Percentiles rank a stretch among this genome's conserved stretches.
Evolutionary conservation across 805 yeast species (phyloP).

Genomic region (Diddensiella caesifluorescens): DNA sequence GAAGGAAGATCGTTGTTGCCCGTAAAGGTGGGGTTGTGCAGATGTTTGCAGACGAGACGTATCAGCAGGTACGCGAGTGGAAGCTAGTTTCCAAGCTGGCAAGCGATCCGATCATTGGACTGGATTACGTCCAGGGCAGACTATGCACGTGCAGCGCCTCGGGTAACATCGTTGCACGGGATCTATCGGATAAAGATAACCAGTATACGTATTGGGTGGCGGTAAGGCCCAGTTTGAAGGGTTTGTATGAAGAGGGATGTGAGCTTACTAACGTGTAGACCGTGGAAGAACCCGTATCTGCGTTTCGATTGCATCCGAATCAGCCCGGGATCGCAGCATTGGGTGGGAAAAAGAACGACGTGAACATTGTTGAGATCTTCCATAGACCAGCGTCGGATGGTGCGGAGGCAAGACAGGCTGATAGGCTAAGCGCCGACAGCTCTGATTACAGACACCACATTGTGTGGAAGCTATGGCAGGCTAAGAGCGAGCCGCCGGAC

Average conservation of each 20-base stretch:
- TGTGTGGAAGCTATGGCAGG: slow-evolving; percentile 50
- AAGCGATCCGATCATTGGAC: slow-evolving; percentile 18
- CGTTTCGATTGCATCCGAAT: slow-evolving; percentile 37
- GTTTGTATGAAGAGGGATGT: background rate
- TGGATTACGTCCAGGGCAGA: slow-evolving; percentile 17
- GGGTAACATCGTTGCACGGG: slow-evolving; percentile 21
- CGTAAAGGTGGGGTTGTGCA: slow-evolving; percentile 23
- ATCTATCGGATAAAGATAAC: slow-evolving; percentile 13
- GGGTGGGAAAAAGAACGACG: slow-evolving; percentile 49
- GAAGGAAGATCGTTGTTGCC: slow-evolving; percentile 20
- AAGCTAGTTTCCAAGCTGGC: slow-evolving; percentile 10
- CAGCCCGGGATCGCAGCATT: slow-evolving; percentile 39
- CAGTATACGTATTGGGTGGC: slow-evolving; percentile 4
- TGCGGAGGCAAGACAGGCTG: background rate
- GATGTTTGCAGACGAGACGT: slow-evolving; percentile 17
- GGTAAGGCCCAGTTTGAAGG: slow-evolving; percentile 5
- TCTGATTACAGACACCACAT: too few species aligned
- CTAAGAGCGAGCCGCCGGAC: slow-evolving; percentile 70
- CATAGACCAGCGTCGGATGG: slow-evolving; percentile 27
- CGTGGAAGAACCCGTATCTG: slow-evolving; percentile 30
- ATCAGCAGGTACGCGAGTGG: slow-evolving; percentile 20
- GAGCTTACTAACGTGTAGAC: too few species aligned
- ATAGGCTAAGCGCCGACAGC: too few species aligned
- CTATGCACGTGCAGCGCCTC: slow-evolving; percentile 17
- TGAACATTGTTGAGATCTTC: slow-evolving; percentile 37